These are phyloP conservation scores for Lactifluus pinguis DNA, from an alignment of 768 basidiomycete species.

Conservation along the genomic window DNA sequence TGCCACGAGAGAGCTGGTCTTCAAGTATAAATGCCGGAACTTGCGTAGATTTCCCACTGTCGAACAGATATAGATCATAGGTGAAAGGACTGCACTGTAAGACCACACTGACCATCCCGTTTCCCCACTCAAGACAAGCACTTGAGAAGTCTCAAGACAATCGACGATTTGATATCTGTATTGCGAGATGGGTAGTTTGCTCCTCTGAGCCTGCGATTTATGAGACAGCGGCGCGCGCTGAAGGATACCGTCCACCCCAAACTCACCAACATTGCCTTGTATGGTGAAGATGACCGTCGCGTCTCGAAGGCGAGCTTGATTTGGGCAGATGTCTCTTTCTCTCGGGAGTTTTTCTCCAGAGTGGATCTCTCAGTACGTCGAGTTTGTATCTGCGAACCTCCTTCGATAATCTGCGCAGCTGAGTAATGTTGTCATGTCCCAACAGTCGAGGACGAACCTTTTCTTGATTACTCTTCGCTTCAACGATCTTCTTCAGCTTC, in stretches of 20 bases:
- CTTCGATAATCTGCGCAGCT: constrained; percentile 10
- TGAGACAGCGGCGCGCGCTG: background rate
- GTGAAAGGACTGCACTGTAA: constrained; percentile 1
- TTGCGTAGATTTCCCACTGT: constrained; percentile 94
- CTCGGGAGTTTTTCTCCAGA: constrained; percentile 1
- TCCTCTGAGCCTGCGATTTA: constrained; percentile 52
- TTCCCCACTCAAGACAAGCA: constrained; percentile 81
- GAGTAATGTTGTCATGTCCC: background rate
- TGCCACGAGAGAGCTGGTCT: constrained; percentile 72
- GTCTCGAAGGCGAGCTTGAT: constrained; percentile 49
- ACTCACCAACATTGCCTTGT: constrained; percentile 85
- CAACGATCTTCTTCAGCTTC: constrained; percentile 53
- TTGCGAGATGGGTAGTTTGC: constrained; percentile 74
- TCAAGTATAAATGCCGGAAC: constrained; percentile 92
- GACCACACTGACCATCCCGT: constrained; percentile 50
- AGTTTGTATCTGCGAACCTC: background rate
- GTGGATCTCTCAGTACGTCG: background rate
- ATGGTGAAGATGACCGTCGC: constrained; percentile 54
- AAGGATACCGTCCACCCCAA: background rate
- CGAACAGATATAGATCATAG: background rate
- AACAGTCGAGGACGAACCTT: constrained; percentile 32
- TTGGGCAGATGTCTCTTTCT: constrained; percentile 33
- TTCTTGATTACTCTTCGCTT: constrained; percentile 41
- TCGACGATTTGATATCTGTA: constrained; percentile 68
- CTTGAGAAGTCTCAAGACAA: constrained; percentile 63